Base-by-base conservation (phyloP, 2,329 filamentous ascomycete species). In the Alternaria atra region DNA sequence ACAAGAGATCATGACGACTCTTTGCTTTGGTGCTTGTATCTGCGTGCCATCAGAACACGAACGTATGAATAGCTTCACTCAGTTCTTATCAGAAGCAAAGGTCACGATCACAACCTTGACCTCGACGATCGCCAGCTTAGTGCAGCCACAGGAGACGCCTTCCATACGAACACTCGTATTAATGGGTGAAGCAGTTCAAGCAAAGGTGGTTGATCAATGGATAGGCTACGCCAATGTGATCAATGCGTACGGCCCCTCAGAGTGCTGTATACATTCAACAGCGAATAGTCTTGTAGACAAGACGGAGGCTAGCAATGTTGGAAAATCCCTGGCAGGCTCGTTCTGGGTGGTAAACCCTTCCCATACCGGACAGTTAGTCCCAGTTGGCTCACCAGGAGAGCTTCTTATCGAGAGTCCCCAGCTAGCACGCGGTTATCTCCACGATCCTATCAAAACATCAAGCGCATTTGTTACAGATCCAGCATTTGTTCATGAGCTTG, bases 1-100 rank as follows among this genome's bases (percentile, higher is more conserved):
- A n/a, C 70, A 83, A 1, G 86, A 88, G 64, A 83, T 86, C 1
- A 81, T 88, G 57, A 84, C 84, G 0, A 84, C 85, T 0, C 77
- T 90, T 3, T 79, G 84, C 8, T 78, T 44, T 30, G 55, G 47
- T 9, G 55, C 12, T 3, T 52, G 37, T 13, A 29, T 46, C 23
- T 83, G 87, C 60, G 79, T 89, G 0, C 87, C 88, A 8, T 66
- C 0, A 82, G 83, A 6, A 29, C 27, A 29, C 8, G 27, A 8
- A 20, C 20, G 20, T 20, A 20, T 20, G 20, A 20, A 20, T 20
- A 20, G 20, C 20, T 20, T 20, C 20, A 20, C 20, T 20, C 20
- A 20, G 20, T 20, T 20, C 20, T 2, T 20, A 20, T 20, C 20
- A 20, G 20, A 20, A 20, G 20, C 20, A 20, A 20, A 20, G 20